phyloP scores from a whole-genome alignment of 805 yeast species.

The Wickerhamomyces bovis region DNA sequence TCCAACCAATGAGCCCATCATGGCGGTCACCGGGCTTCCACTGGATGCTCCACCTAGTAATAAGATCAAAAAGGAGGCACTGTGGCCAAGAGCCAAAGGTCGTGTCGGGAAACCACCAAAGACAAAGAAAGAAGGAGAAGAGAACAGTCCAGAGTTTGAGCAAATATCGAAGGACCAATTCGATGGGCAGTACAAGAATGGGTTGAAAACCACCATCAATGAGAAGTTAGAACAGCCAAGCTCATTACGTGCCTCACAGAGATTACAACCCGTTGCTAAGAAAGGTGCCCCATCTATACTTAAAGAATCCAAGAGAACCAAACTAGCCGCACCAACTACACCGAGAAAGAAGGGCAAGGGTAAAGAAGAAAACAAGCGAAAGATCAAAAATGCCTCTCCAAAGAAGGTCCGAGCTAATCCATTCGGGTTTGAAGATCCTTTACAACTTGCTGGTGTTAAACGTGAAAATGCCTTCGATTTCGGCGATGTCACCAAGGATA shows the following conservation, averaged over 20 bases:
- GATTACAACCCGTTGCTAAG: constrained; percentile 2
- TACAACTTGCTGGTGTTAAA: constrained; percentile 27
- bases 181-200: not conserved
- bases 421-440: constrained; percentile 35
- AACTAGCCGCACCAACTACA: constrained; percentile 1
- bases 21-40: constrained; percentile 68
- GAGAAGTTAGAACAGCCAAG: constrained; percentile 18
- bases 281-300: constrained; percentile 1
- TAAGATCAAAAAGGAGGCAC: constrained; percentile 49
- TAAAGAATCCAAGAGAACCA: not conserved
- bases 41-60: constrained; percentile 62
- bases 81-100: constrained; percentile 39
- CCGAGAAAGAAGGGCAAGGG: constrained; percentile 4
- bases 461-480: constrained; percentile 25
- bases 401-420: constrained; percentile 32
- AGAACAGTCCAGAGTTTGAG: not conserved
- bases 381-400: constrained; percentile 25
- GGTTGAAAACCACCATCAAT: constrained; percentile 12
- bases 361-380: constrained; percentile 12
- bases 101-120: constrained; percentile 17
- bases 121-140: constrained; percentile 14
- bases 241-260: constrained; percentile 11
- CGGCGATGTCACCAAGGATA: constrained; percentile 34
- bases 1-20: constrained; percentile 43
- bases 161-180: not conserved